A percentile compares a stretch with the other conserved stretches of the same genome.
Evolutionary conservation across 176 grass and related monocot genomes (phyloP).

Genomic region (Bonia amplexicaulis): DNA sequence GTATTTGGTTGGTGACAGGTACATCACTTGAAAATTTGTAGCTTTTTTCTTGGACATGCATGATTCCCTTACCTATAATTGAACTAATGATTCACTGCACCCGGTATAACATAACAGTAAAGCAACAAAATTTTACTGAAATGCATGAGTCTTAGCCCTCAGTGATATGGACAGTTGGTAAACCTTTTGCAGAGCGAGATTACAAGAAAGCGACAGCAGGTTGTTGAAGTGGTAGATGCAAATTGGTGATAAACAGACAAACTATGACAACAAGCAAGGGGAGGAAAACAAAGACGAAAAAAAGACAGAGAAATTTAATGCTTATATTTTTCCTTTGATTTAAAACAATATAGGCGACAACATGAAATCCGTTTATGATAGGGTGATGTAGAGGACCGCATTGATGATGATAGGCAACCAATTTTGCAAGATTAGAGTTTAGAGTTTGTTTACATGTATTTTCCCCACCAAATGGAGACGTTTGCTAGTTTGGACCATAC

Average conservation of each 20-base stretch:
- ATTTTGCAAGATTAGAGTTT: constrained; percentile 16
- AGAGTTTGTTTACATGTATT: constrained; percentile 20
- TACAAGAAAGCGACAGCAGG: constrained; percentile 26
- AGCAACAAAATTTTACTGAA: constrained; percentile 39
- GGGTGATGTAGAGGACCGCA: constrained; percentile 44
- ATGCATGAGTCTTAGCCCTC: neutral
- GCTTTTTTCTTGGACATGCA: constrained; percentile 27
- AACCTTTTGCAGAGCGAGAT: constrained; percentile 34
- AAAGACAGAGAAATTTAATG: neutral
- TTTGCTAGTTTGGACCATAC: constrained; percentile 21
- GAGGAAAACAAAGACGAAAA: constrained; percentile 14
- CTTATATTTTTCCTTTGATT: neutral
- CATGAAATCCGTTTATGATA: constrained; percentile 29
- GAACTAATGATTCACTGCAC: constrained; percentile 15
- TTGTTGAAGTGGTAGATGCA: constrained; percentile 17
- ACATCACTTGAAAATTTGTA: constrained; percentile 15
- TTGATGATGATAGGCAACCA: constrained; percentile 41
- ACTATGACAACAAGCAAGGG: constrained; percentile 4
- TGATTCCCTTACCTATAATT: neutral
- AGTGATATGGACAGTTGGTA: neutral
- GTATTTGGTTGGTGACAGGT: constrained; percentile 12
- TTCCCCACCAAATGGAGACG: constrained; percentile 12
- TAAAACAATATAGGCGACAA: constrained; percentile 30
- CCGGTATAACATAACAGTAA: constrained; percentile 26
- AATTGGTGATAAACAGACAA: constrained; percentile 26